Conservation (phyloP, 2,329 filamentous ascomycete genomes). For the Chaetomium strumarium region DNA sequence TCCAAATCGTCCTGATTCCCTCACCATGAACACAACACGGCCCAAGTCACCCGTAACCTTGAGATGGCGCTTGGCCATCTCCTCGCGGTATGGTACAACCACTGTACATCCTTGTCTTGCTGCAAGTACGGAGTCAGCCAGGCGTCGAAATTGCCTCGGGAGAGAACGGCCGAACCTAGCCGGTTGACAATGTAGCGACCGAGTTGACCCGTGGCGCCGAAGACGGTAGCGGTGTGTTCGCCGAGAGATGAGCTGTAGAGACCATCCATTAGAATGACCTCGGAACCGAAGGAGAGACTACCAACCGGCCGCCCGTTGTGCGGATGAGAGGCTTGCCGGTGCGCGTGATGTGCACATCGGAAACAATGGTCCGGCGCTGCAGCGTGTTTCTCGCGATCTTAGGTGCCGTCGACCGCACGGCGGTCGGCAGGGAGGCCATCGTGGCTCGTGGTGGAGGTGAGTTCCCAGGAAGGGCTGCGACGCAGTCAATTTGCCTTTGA, state of each 20-base stretch:
- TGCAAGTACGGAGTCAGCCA: conserved; percentile 36
- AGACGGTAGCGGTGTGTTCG: conserved; percentile 90
- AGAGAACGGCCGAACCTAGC: conserved; percentile 51
- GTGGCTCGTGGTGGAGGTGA: conserved; percentile 30
- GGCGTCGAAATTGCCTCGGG: conserved; percentile 13
- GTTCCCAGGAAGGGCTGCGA: conserved; percentile 29
- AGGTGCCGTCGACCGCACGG: conserved; percentile 46
- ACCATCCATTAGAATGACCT: conserved; percentile 6
- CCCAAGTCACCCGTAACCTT: conserved; percentile 95
- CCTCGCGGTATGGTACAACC: conserved; percentile 87
- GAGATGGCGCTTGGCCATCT: conserved; percentile 95
- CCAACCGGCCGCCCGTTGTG: conserved; percentile 78
- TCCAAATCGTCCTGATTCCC: conserved; percentile 21
- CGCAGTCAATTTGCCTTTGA: conserved; percentile 29
- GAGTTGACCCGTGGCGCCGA: conserved; percentile 92
- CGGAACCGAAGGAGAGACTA: conserved; percentile 43
- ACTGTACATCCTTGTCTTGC: conserved; percentile 92
- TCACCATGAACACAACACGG: conserved; percentile 76
- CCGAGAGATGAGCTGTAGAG: conserved; percentile 23
- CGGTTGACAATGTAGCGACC: conserved; percentile 97
- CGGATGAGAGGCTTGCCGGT: conserved; percentile 95
- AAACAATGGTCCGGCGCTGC: conserved; percentile 48
- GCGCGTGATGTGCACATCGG: conserved; percentile 87
- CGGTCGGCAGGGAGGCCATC: conserved; percentile 53
- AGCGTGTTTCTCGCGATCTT: conserved; percentile 41